These are phyloP conservation scores for Fusarium graminum DNA, from an alignment of 2,329 filamentous ascomycete species.

Conservation along the genomic window DNA sequence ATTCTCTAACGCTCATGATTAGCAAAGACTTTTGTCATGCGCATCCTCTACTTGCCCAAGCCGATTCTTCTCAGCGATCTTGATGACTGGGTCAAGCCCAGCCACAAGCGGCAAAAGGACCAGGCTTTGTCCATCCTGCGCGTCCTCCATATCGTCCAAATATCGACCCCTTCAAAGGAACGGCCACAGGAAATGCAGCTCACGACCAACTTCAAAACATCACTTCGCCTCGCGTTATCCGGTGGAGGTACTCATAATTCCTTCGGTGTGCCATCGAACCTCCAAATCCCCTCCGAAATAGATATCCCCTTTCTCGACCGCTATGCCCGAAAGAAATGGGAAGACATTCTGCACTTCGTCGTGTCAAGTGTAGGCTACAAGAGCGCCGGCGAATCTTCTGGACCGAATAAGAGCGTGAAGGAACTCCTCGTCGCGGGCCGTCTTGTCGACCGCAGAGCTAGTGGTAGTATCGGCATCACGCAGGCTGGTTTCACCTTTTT, in stretches of 20 bases:
- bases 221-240: slow-evolving; percentile 87
- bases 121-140: slow-evolving; percentile 85
- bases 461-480: slow-evolving; percentile 83
- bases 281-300: slow-evolving; percentile 72
- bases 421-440: slow-evolving; percentile 83
- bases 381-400: slow-evolving; percentile 61
- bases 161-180: slow-evolving; percentile 70
- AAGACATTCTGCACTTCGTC: slow-evolving; percentile 95
- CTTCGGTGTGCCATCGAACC: slow-evolving; percentile 86
- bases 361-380: slow-evolving; percentile 78
- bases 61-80: slow-evolving; percentile 85
- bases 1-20: slow-evolving; percentile 10
- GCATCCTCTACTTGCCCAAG: slow-evolving; percentile 88
- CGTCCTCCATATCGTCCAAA: slow-evolving; percentile 86
- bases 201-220: slow-evolving; percentile 84
- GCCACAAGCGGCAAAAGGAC: slow-evolving; percentile 76
- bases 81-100: slow-evolving; percentile 85
- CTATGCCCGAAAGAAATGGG: slow-evolving; percentile 91
- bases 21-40: slow-evolving; percentile 98
- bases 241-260: slow-evolving; percentile 87
- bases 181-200: slow-evolving; percentile 79
- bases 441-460: slow-evolving; percentile 76
- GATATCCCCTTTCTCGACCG: slow-evolving; percentile 81
- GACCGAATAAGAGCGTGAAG: slow-evolving; percentile 83
- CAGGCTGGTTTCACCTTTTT: slow-evolving; percentile 95